These are phyloP conservation scores for Fusarium sp. DNA, from an alignment of 2,329 filamentous ascomycete species.

Conservation along the genomic window DNA sequence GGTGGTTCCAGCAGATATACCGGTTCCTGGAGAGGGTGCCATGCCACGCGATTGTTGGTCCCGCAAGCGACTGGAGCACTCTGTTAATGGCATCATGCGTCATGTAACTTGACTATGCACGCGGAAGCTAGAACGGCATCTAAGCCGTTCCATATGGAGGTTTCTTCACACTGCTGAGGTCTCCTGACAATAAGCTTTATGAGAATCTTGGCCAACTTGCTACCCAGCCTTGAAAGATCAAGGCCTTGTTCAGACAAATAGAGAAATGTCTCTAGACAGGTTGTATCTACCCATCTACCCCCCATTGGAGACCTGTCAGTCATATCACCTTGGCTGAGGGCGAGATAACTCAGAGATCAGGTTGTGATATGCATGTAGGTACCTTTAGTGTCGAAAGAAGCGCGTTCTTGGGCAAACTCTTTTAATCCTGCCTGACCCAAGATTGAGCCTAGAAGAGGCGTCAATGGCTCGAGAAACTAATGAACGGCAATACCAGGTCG, in stretches of 20 bases:
- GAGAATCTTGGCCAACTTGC: background rate
- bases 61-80: slow-evolving; percentile 28
- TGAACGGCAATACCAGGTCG: slow-evolving; percentile 21
- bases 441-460: slow-evolving; percentile 2
- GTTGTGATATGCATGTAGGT: slow-evolving; percentile 3
- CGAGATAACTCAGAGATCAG: slow-evolving; percentile 1
- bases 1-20: background rate
- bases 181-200: slow-evolving; percentile 16
- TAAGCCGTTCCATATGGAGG: slow-evolving; percentile 35
- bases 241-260: background rate
- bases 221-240: slow-evolving; percentile 1
- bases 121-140: slow-evolving; percentile 29
- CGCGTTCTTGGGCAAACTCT: slow-evolving; percentile 8
- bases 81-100: slow-evolving; percentile 43
- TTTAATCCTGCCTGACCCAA: background rate
- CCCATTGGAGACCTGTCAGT: background rate
- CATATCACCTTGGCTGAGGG: background rate
- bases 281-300: background rate
- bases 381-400: background rate
- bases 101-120: slow-evolving; percentile 35
- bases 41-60: slow-evolving; percentile 32
- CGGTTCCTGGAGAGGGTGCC: slow-evolving; percentile 12
- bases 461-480: slow-evolving; percentile 15
- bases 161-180: slow-evolving; percentile 13
- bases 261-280: background rate